Percentiles rank a stretch among this genome's conserved stretches.
These are phyloP conservation scores for Eugenia klotzschiana DNA, from an alignment of 441 rosid species.

Conservation along the genomic window DNA sequence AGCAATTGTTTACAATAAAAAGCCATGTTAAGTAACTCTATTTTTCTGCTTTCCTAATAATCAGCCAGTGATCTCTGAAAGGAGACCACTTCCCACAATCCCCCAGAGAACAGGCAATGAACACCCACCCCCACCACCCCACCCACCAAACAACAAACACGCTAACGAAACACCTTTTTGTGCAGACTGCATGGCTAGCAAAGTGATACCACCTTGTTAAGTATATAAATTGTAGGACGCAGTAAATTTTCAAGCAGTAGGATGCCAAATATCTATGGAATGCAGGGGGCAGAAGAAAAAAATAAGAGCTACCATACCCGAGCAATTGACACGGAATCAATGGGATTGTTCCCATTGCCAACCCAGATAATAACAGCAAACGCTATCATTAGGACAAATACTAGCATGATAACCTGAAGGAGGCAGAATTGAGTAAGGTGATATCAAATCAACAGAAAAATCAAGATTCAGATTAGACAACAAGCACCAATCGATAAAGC, in stretches of 20 bases:
- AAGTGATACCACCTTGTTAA: not conserved
- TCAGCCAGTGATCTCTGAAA: not conserved
- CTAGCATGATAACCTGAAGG: slow-evolving; percentile 29
- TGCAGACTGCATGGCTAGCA: not conserved
- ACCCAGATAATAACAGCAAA: slow-evolving; percentile 42
- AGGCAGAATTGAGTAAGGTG: not conserved
- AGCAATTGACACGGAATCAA: slow-evolving; percentile 30
- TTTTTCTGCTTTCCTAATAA: not conserved
- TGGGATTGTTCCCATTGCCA: slow-evolving; percentile 34
- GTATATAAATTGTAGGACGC: not conserved
- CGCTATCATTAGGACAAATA: slow-evolving; percentile 35
- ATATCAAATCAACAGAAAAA: not conserved
- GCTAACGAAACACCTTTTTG: not conserved
- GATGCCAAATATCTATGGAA: too few species aligned
- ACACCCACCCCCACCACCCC: not conserved
- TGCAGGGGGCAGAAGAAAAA: not conserved
- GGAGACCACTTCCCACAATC: not conserved
- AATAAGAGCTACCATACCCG: slow-evolving; percentile 17
- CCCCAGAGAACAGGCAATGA: not conserved
- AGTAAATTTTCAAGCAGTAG: not conserved
- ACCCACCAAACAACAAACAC: not conserved
- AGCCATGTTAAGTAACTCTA: not conserved
- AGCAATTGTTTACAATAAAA: not conserved
- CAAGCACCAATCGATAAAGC: not conserved
- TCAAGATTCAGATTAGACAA: not conserved